Evolutionary conservation across 1,284 basidiomycete species (phyloP).

Genomic region (Ustilago tritici): DNA sequence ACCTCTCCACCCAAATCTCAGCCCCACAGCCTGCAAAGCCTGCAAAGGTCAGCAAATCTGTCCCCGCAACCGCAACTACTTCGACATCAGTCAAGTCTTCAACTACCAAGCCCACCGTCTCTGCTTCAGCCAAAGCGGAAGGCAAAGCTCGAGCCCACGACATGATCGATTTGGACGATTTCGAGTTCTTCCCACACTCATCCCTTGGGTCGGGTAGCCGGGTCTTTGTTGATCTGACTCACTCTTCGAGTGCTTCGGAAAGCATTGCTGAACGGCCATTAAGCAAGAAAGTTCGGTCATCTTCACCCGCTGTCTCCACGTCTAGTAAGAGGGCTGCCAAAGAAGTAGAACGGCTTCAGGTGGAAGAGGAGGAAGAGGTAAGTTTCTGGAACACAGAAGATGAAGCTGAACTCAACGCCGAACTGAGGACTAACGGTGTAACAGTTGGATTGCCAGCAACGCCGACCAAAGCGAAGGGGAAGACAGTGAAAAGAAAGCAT

Average conservation of each 20-base stretch:
- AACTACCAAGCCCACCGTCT: not conserved
- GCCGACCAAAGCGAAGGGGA: not conserved
- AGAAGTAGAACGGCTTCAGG: not conserved
- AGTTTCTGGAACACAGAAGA: not conserved
- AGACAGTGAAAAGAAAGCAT: not conserved
- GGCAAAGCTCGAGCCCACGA: conserved; percentile 12
- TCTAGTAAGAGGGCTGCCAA: not conserved
- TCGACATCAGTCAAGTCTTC: not conserved
- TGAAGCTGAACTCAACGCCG: not conserved
- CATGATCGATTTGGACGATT: conserved; percentile 4
- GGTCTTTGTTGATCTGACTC: conserved; percentile 23
- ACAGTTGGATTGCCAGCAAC: not conserved
- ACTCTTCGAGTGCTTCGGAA: conserved; percentile 16
- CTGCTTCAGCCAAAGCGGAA: conserved; percentile 1
- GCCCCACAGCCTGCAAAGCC: not conserved
- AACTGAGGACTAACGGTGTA: not conserved
- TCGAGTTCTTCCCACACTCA: not conserved
- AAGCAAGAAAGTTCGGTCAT: conserved; percentile 3
- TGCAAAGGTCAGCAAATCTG: not conserved
- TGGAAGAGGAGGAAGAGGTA: not conserved
- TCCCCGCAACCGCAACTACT: not conserved
- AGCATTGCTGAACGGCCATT: not conserved
- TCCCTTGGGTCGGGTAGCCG: conserved; percentile 3
- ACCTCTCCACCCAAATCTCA: conserved; percentile 10
- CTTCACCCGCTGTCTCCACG: not conserved